Percentiles rank a stretch among this genome's conserved stretches.
Evolutionary conservation across 2,329 filamentous ascomycete species (phyloP).

Genomic region (Cryphonectria parasitica): DNA sequence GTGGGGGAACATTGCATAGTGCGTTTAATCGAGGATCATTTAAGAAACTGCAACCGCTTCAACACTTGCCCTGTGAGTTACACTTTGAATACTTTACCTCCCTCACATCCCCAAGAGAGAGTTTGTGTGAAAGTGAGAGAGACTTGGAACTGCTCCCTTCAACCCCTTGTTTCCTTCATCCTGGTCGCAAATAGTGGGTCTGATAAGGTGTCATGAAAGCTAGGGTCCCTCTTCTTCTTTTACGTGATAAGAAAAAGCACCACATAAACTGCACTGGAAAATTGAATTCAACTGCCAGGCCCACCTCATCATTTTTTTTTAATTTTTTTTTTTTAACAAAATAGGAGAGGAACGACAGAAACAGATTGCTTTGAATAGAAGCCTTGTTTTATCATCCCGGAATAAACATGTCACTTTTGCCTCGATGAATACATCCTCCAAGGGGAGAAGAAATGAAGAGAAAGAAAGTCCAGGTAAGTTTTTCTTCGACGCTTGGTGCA

Average conservation of each 20-base stretch:
- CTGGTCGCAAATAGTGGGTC: background rate
- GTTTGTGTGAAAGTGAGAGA: background rate
- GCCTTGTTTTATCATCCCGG: too few species aligned
- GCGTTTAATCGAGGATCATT: too few species aligned
- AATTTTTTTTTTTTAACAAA: too few species aligned
- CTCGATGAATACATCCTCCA: background rate
- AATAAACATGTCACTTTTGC: too few species aligned
- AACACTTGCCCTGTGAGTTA: background rate
- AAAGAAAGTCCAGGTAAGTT: background rate
- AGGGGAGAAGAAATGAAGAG: background rate
- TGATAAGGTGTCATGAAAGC: background rate
- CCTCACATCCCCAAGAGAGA: background rate
- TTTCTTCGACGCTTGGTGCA: background rate
- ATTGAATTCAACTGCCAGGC: background rate
- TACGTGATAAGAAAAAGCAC: background rate
- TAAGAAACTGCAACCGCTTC: background rate
- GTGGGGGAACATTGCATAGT: too few species aligned
- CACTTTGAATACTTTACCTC: background rate
- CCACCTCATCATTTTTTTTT: background rate
- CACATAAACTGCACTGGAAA: background rate
- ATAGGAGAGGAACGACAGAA: too few species aligned
- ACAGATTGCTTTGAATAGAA: too few species aligned
- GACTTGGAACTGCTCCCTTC: background rate
- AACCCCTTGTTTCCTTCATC: background rate
- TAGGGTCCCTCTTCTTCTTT: background rate